Evolutionary conservation across 2,329 filamentous ascomycete genomes (phyloP), one percentile per base, ranked within the genome.

Genomic region (Sphaceloma murrayae): DNA sequence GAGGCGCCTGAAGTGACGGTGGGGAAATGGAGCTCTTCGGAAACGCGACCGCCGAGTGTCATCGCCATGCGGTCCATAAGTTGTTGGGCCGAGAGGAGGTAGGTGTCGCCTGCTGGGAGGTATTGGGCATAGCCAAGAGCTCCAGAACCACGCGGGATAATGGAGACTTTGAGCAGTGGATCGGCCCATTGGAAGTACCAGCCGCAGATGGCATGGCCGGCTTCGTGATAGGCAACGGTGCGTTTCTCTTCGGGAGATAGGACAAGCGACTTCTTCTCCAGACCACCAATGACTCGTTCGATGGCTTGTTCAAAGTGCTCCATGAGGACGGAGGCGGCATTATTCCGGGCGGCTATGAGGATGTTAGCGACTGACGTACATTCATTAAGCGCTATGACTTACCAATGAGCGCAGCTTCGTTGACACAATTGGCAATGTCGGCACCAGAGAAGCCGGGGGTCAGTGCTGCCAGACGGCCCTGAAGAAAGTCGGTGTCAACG

Each of bases 11-110:
- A 91, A 1, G 91, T 98, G 14, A 98, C 91, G 0, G 87, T 94
- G 24, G 91, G 82, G 66, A 98, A 98, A 67, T 98, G 89, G 5
- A 98, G 69, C 65, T 98, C 91, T 67, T 98, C 91, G 14, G 83
- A 91, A 17, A 98, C 84, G 52, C 91, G 86, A 1, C 91, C 91
- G 54, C 88, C 91, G 45, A 98, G 80, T 2, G 89, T 95, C 91
- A 98, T 98, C 52, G 91, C 91, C 91, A 98, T 98, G 54, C 91
- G 87, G 63, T 98, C 91, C 85, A 96, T 94, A 31, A 98, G 73
- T 67, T 98, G 91, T 61, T 88, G 81, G 51, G 85, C 81, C 58
- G 82, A 94, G 88, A 98, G 91, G 51, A 98, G 75, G 63, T 96
- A 96, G 6, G 85, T 86, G 59, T 98, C 91, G 46, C 80, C 80